phyloP scores from a whole-genome alignment of 345 rosid species.

The Sisymbrium irio region DNA sequence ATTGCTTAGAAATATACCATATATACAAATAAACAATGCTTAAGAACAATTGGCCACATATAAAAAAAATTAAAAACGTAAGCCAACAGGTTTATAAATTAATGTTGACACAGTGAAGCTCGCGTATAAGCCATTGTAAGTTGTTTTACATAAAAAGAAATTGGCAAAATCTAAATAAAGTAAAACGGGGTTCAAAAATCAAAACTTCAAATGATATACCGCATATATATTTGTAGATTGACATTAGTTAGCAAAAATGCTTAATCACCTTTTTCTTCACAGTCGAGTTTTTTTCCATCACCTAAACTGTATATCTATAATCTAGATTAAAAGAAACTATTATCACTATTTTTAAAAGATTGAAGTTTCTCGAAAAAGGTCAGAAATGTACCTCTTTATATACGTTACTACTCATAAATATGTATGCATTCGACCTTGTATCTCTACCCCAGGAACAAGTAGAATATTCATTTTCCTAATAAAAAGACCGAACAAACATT shows the following conservation, averaged over 20 bases:
- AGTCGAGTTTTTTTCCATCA: not conserved
- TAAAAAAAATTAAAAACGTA: not conserved
- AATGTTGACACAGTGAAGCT: not conserved
- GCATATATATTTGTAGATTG: not conserved
- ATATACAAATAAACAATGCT: not conserved
- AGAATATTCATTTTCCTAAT: not conserved
- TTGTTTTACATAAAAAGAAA: not conserved
- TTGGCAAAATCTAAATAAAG: not conserved
- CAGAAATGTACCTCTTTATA: not conserved
- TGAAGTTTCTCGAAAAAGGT: not conserved
- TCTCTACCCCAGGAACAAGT: not conserved
- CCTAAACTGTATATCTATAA: not conserved
- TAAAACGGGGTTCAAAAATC: too few species aligned
- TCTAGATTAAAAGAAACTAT: not conserved
- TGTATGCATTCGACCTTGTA: not conserved
- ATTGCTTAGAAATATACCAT: not conserved
- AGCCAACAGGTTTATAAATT: not conserved
- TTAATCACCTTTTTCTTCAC: not conserved
- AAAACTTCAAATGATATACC: not conserved
- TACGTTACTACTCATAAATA: not conserved
- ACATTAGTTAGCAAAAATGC: not conserved
- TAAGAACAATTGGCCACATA: not conserved
- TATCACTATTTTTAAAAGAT: not conserved
- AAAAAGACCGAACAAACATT: constrained; percentile 5
- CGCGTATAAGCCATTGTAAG: not conserved